Conservation (phyloP, 176 grass and related monocot genomes). For the Dactylis glomerata region DNA sequence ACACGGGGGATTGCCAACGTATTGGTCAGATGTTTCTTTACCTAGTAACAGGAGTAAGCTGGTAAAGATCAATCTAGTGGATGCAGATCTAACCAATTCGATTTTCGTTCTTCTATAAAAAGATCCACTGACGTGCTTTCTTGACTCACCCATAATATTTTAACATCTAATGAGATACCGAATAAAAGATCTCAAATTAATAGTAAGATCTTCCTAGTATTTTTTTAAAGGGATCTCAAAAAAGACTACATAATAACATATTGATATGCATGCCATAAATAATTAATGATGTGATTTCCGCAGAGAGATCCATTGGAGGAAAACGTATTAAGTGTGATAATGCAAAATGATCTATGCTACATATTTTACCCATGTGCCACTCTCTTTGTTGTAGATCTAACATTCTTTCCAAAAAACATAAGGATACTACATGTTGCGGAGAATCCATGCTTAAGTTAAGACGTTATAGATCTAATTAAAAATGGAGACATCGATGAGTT, state of each 20-base stretch:
- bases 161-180: background rate
- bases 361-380: background rate
- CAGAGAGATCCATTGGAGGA: background rate
- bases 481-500: background rate
- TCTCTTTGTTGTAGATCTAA: background rate
- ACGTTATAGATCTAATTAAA: background rate
- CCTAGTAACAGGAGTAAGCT: background rate
- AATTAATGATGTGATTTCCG: background rate
- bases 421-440: background rate
- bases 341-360: background rate
- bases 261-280: background rate
- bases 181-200: background rate
- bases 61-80: background rate
- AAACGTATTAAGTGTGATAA: background rate
- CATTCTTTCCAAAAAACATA: background rate
- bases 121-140: background rate
- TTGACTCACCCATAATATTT: background rate
- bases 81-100: background rate
- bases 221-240: background rate
- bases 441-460: background rate
- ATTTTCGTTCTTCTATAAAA: background rate
- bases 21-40: background rate
- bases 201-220: background rate
- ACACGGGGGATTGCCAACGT: too few relatives aligned
- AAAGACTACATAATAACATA: background rate